Evolutionary conservation across 208 protist genomes (phyloP).

Genomic region (Acanthamoeba culbertsoni): DNA sequence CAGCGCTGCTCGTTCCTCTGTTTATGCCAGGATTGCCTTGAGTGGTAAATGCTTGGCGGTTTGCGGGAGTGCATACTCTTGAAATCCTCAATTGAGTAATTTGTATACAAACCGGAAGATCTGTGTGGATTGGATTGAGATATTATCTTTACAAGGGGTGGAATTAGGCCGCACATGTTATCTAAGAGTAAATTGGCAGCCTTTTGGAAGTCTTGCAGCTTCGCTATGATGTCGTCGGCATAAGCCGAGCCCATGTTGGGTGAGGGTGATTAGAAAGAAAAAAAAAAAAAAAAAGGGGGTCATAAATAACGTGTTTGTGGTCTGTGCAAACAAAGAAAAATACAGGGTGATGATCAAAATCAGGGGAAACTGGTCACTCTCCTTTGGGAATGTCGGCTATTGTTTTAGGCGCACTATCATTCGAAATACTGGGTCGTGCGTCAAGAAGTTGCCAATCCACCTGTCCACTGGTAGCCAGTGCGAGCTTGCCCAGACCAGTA

Average conservation of each 20-base stretch:
- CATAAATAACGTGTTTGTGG: background rate
- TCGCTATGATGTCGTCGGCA: background rate
- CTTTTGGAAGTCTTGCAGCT: background rate
- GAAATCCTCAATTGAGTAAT: background rate
- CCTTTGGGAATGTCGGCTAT: background rate
- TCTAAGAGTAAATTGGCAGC: background rate
- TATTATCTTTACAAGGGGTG: too few relatives aligned
- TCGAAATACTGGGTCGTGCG: background rate
- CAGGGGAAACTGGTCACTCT: background rate
- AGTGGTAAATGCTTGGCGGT: background rate
- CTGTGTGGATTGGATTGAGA: background rate
- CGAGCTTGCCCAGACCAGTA: background rate
- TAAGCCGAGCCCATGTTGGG: background rate
- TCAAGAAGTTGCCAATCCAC: slow-evolving; percentile 17
- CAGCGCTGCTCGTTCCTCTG: background rate
- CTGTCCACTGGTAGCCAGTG: background rate
- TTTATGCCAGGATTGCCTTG: too few relatives aligned
- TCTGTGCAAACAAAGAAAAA: too few relatives aligned
- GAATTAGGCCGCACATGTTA: background rate
- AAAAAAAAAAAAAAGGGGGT: background rate
- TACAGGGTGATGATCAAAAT: background rate
- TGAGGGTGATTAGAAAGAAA: background rate
- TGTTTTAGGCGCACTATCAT: background rate
- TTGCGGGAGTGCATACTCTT: background rate
- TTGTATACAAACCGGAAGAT: background rate